Evolutionary conservation across 2,329 filamentous ascomycete species (phyloP).

Genomic region (Microdochium nivale): DNA sequence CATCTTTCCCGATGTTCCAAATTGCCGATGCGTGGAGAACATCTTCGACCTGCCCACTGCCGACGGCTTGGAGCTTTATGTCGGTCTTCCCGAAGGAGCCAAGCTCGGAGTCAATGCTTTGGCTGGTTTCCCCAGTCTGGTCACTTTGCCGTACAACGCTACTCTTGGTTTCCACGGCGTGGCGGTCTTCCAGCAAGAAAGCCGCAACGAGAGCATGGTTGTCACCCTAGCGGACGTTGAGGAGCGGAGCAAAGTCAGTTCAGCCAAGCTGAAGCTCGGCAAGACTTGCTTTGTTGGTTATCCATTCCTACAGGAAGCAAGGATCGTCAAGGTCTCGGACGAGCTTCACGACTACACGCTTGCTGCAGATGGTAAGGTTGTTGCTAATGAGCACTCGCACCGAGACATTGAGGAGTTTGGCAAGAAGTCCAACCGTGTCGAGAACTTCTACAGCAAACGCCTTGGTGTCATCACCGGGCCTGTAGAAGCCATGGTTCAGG

Average conservation of each 20-base stretch:
- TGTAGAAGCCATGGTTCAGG: constrained; percentile 83
- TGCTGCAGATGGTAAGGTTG: constrained; percentile 55
- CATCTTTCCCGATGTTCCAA: constrained; percentile 78
- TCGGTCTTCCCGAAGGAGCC: constrained; percentile 76
- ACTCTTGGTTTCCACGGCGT: constrained; percentile 81
- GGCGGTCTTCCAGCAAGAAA: constrained; percentile 91
- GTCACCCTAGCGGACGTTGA: constrained; percentile 75
- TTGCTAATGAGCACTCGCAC: constrained; percentile 62
- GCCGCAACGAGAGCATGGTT: constrained; percentile 92
- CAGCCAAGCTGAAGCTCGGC: constrained; percentile 72
- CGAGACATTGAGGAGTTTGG: constrained; percentile 75
- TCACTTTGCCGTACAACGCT: constrained; percentile 76
- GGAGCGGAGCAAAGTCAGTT: constrained; percentile 57
- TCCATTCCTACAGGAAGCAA: constrained; percentile 90
- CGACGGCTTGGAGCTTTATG: constrained; percentile 78
- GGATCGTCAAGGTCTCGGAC: constrained; percentile 81
- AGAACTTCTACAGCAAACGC: constrained; percentile 82
- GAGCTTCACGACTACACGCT: constrained; percentile 85
- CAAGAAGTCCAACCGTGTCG: constrained; percentile 75
- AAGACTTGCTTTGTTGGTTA: constrained; percentile 87
- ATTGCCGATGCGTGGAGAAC: constrained; percentile 90
- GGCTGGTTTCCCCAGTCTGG: constrained; percentile 86
- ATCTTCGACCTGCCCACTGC: constrained; percentile 91
- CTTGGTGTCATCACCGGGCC: constrained; percentile 79
- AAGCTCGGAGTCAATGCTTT: constrained; percentile 76